phyloP scores from a whole-genome alignment of 768 basidiomycete genomes.

The Naganishia antarctica region DNA sequence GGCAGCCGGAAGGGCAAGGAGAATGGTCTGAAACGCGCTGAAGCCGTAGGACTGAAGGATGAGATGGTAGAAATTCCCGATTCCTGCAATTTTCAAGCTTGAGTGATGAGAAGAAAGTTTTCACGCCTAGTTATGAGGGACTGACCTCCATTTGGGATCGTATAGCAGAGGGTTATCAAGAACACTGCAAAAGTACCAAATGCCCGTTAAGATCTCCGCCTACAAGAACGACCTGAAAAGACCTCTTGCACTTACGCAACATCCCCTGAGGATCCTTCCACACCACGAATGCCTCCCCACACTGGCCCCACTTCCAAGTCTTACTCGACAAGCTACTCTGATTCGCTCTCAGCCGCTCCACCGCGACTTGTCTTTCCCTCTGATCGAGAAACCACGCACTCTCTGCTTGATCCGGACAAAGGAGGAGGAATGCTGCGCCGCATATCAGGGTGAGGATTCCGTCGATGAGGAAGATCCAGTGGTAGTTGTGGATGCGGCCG shows the following conservation, averaged over 20 bases:
- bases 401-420: slow-evolving; percentile 34
- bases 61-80: slow-evolving; percentile 38
- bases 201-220: neutral
- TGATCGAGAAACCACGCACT: slow-evolving; percentile 33
- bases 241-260: slow-evolving; percentile 21
- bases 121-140: neutral
- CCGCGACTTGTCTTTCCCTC: slow-evolving; percentile 32
- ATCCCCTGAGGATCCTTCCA: slow-evolving; percentile 39
- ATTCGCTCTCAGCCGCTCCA: slow-evolving; percentile 34
- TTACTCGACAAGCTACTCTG: slow-evolving; percentile 31
- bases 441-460: slow-evolving; percentile 36
- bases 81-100: neutral
- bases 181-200: neutral
- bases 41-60: slow-evolving; percentile 38
- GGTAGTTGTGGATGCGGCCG: slow-evolving; percentile 25
- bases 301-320: slow-evolving; percentile 35
- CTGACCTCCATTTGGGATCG: slow-evolving; percentile 33
- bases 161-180: slow-evolving; percentile 32
- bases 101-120: neutral
- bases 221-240: too few species aligned
- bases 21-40: slow-evolving; percentile 36
- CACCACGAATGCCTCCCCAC: slow-evolving; percentile 33
- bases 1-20: slow-evolving; percentile 37
- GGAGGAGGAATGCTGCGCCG: slow-evolving; percentile 30
- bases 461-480: slow-evolving; percentile 32